Percentiles rank a stretch among this genome's conserved stretches.
Evolutionary conservation across 2,329 filamentous ascomycete genomes (phyloP).

Genomic region (Zymoseptoria ardabiliae): DNA sequence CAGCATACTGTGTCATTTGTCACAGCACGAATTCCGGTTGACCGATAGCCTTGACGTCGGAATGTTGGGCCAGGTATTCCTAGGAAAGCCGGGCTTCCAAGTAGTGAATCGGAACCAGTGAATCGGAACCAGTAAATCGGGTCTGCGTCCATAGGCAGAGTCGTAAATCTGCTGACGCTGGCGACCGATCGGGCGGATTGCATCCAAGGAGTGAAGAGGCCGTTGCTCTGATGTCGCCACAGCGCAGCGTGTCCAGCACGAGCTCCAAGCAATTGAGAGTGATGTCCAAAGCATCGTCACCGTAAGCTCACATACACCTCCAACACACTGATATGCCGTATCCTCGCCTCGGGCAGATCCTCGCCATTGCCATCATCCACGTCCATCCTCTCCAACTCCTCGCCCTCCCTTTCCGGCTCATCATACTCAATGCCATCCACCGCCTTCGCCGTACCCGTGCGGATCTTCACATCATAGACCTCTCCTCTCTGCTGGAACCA

Average conservation of each 20-base stretch:
- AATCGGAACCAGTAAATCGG: too few species aligned
- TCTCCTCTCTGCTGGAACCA: constrained; percentile 55
- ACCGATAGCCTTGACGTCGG: too few species aligned
- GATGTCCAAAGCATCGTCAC: constrained; percentile 5
- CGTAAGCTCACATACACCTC: constrained; percentile 29
- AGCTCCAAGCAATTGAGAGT: not conserved
- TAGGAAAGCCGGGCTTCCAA: too few species aligned
- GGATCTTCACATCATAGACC: constrained; percentile 52
- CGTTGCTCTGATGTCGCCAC: too few species aligned
- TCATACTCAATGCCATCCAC: constrained; percentile 56
- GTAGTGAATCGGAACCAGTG: too few species aligned
- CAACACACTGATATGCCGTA: constrained; percentile 29
- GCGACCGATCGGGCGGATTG: too few species aligned
- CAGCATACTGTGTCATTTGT: too few species aligned
- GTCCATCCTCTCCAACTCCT: constrained; percentile 12
- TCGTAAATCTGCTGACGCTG: too few species aligned
- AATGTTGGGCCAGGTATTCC: too few species aligned
- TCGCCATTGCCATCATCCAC: constrained; percentile 27
- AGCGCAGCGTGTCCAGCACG: not conserved
- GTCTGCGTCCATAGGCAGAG: too few species aligned
- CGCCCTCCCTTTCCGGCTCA: constrained; percentile 18
- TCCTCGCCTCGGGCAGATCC: constrained; percentile 31
- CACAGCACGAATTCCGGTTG: too few species aligned
- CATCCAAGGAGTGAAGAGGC: too few species aligned
- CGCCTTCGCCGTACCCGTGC: constrained; percentile 56